Conservation (phyloP, 441 rosid species). For the Corymbia calophylla region DNA sequence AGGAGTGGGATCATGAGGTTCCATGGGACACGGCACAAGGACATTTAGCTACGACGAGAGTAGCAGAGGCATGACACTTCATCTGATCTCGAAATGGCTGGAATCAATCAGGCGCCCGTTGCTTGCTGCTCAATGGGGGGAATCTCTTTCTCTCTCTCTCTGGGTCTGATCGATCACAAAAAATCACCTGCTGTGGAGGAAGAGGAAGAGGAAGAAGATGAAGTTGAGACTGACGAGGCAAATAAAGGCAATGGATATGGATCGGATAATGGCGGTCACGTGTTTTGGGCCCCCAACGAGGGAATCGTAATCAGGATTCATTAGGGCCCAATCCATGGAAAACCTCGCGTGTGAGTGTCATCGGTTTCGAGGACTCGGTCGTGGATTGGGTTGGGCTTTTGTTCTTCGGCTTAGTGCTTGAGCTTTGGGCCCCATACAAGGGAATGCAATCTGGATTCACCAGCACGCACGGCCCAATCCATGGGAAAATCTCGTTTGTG, state of each 20-base stretch:
- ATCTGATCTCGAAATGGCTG: not conserved
- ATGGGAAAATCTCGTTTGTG: not conserved
- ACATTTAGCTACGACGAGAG: not conserved
- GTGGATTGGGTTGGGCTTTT: too few relatives aligned
- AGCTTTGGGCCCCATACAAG: not conserved
- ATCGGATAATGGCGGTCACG: not conserved
- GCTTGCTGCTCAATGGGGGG: not conserved
- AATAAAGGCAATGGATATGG: not conserved
- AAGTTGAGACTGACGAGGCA: not conserved
- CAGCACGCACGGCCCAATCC: not conserved
- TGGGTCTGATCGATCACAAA: not conserved
- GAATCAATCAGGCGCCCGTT: not conserved
- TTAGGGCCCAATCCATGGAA: not conserved
- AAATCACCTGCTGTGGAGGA: not conserved
- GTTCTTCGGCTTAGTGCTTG: too few relatives aligned
- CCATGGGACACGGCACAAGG: not conserved
- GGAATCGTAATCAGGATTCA: not conserved
- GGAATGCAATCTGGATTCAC: not conserved
- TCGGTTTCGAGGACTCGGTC: too few relatives aligned
- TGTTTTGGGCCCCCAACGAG: not conserved
- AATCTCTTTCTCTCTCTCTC: not conserved
- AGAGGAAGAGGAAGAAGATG: not conserved
- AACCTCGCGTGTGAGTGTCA: not conserved
- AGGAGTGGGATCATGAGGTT: not conserved
- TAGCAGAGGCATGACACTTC: not conserved